phyloP scores from a whole-genome alignment of 2,329 filamentous ascomycete genomes.

The Aspergillus unguis region DNA sequence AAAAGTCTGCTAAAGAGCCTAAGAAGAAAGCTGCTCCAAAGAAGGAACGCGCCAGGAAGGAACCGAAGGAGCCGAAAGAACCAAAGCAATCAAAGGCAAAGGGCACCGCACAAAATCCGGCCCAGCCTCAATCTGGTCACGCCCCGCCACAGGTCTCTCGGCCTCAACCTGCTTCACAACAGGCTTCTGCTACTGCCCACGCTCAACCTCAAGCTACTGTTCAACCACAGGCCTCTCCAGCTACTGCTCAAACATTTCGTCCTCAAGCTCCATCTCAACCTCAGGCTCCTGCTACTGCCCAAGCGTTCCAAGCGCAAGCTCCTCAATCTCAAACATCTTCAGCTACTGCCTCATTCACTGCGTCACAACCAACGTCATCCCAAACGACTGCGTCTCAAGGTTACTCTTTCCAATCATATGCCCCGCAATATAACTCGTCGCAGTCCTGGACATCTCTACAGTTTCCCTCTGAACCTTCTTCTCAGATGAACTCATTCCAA shows the following conservation, averaged over 20 bases:
- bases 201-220: neutral
- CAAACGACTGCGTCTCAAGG: neutral
- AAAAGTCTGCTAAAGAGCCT: constrained; percentile 6
- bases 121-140: no score
- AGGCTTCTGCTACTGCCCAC: no score
- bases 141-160: no score
- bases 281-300: neutral
- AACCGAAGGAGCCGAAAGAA: neutral
- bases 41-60: constrained; percentile 9
- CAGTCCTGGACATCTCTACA: no score
- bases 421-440: neutral
- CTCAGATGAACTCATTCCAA: neutral
- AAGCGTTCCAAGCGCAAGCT: neutral
- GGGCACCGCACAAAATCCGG: no score
- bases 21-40: constrained; percentile 13
- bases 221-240: neutral
- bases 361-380: neutral
- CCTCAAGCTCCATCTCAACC: neutral
- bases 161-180: neutral
- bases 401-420: neutral
- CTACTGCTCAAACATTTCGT: neutral
- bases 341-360: neutral
- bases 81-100: no score
- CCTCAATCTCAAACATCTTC: constrained; percentile 1
- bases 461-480: neutral